Evolutionary conservation across 148 eudicot species (phyloP), one percentile per base, ranked within the genome.

Genomic region (Bassia scoparia): DNA sequence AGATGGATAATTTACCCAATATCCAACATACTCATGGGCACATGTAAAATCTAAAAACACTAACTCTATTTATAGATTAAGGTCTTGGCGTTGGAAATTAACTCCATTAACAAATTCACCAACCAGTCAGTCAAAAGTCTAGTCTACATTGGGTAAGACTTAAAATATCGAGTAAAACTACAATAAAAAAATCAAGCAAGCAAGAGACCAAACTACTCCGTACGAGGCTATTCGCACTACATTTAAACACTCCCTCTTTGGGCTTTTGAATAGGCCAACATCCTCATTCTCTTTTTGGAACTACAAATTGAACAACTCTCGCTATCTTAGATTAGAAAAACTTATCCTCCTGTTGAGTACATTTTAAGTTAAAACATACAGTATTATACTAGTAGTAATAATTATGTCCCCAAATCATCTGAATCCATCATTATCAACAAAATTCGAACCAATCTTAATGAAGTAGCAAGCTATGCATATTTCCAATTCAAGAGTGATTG

Each of bases 311-410:
- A n/a, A n/a, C n/a, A n/a, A n/a, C n/a, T n/a, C n/a, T n/a, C n/a
- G n/a, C 65, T 16, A n/a, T 26, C 20, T 26, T 41, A 27, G 38
- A 29, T 12, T 3, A 67, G 31, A 1, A 34, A 69, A 30, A 9
- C 50, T 49, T 18, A 7, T 69, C n/a, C 29, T 41, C 12, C 18
- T 30, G 4, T 70, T 53, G 72, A 66, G 79, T 80, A 64, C 61
- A 80, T 46, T 71, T 69, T n/a, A 80, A 80, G 79, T 26, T 35
- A 75, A 77, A 61, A 75, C 79, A 80, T 21, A 63, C 46, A 18
- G 20, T 33, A n/a, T n/a, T 41, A 65, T 7, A 27, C 0, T 61
- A 31, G 5, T 30, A 7, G 17, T 34, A 55, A 75, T 80, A 70
- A 80, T 75, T 35, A 71, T 66, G 76, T 71, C 44, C 35, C 33